Conservation (phyloP, 352 stramenopile species). For the Pythium aristosporum region DNA sequence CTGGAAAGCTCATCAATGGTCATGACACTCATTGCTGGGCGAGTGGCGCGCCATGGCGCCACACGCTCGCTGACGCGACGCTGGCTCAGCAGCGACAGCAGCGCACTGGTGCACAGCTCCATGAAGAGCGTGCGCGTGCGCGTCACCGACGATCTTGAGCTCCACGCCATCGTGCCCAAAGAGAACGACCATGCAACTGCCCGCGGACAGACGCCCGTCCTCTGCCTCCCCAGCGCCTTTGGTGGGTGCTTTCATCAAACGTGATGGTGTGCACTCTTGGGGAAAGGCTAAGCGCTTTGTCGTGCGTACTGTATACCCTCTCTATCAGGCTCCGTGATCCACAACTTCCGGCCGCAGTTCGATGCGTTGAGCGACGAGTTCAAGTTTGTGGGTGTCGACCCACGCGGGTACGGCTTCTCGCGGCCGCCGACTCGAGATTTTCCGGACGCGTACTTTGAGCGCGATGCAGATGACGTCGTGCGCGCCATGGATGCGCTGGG, state of each 20-base stretch:
- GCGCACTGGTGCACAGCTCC: conserved; percentile 10
- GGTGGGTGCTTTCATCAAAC: conserved; percentile 20
- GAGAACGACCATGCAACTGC: background rate
- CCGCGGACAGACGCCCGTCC: conserved; percentile 32
- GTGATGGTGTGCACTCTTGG: background rate
- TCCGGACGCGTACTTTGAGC: conserved; percentile 57
- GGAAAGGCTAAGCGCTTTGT: background rate
- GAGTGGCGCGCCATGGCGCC: background rate
- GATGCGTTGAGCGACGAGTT: conserved; percentile 47
- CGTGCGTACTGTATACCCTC: background rate
- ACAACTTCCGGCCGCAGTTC: conserved; percentile 68
- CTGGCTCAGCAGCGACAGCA: background rate
- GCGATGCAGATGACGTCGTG: conserved; percentile 69
- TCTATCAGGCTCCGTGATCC: conserved; percentile 40
- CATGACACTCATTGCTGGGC: background rate
- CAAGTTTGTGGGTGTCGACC: conserved; percentile 65
- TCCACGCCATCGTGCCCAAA: conserved; percentile 47
- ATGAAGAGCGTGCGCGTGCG: conserved; percentile 40
- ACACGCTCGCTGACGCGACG: background rate
- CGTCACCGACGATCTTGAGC: conserved; percentile 34
- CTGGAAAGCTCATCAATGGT: background rate
- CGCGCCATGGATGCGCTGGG: conserved; percentile 55
- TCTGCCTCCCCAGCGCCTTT: conserved; percentile 73
- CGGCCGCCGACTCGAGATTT: conserved; percentile 48
- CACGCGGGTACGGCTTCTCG: conserved; percentile 52